Percentiles rank a stretch among this genome's conserved stretches.
Conservation (phyloP, 2,329 filamentous ascomycete species). For the Ceratocystis albifundus region DNA sequence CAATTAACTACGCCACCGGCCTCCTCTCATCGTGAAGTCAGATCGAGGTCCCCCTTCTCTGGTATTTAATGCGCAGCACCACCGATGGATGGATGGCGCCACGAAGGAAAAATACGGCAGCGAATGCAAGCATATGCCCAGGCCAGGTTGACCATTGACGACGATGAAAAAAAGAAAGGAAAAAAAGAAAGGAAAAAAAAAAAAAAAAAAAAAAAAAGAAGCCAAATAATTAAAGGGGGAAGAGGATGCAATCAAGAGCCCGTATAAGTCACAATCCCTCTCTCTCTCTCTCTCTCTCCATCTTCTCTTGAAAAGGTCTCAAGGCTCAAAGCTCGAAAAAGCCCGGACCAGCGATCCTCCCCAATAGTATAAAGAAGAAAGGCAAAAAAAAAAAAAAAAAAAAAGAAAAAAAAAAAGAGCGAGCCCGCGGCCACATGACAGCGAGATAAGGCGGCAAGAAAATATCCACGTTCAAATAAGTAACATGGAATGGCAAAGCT, state of each 20-base stretch:
- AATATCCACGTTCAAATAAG: background rate
- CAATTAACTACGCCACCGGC: no score
- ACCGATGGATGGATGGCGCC: background rate
- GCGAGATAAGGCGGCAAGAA: background rate
- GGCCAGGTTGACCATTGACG: background rate
- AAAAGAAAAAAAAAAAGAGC: background rate
- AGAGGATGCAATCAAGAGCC: background rate
- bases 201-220: background rate
- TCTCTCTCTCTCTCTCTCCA: no score
- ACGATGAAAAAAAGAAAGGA: background rate
- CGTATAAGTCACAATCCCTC: background rate
- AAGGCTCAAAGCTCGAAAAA: background rate
- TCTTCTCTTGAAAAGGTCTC: background rate
- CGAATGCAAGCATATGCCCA: background rate
- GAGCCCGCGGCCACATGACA: background rate
- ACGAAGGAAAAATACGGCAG: background rate
- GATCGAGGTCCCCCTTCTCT: no score
- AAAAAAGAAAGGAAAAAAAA: background rate
- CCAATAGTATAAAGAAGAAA: no score
- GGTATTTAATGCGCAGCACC: background rate
- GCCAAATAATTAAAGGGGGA: background rate
- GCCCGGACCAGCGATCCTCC: background rate
- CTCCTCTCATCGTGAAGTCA: no score
- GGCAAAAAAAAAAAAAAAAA: no score
- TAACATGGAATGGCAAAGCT: background rate